phyloP scores from a whole-genome alignment of 768 basidiomycete genomes.

The Agrocybe pediades region DNA sequence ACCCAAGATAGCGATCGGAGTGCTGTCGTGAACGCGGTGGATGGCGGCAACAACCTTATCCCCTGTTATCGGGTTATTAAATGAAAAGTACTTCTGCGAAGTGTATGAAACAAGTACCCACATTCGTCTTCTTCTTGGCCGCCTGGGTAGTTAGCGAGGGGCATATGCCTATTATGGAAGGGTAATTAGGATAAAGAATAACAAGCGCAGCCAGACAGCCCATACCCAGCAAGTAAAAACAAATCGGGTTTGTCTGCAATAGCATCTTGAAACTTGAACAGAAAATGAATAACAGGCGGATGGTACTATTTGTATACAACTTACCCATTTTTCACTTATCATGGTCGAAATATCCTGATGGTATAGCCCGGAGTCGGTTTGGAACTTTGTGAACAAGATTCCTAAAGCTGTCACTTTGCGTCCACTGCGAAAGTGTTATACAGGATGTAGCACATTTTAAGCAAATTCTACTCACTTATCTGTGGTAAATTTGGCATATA shows the following conservation, averaged over 20 bases:
- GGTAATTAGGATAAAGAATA: background rate
- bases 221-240: conserved; percentile 73
- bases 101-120: conserved; percentile 27
- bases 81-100: background rate
- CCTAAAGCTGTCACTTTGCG: conserved; percentile 79
- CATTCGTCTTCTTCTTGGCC: conserved; percentile 76
- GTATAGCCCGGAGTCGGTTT: conserved; percentile 69
- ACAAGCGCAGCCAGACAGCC: background rate
- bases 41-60: conserved; percentile 72
- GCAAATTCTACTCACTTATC: conserved; percentile 47
- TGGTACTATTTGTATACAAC: conserved; percentile 10
- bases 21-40: conserved; percentile 65
- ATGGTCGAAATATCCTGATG: conserved; percentile 74
- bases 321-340: conserved; percentile 79
- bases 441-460: too few relatives aligned
- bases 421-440: conserved; percentile 38
- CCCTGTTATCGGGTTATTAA: conserved; percentile 42
- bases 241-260: conserved; percentile 82
- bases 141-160: too few relatives aligned
- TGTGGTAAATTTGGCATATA: conserved; percentile 74
- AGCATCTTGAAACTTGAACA: conserved; percentile 66
- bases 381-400: conserved; percentile 75
- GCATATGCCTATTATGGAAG: conserved; percentile 91
- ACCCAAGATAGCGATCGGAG: conserved; percentile 84
- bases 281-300: background rate